Evolutionary conservation across 2,329 filamentous ascomycete species (phyloP), one percentile per base, ranked within the genome.

Genomic region (Aspergillus japonicus): DNA sequence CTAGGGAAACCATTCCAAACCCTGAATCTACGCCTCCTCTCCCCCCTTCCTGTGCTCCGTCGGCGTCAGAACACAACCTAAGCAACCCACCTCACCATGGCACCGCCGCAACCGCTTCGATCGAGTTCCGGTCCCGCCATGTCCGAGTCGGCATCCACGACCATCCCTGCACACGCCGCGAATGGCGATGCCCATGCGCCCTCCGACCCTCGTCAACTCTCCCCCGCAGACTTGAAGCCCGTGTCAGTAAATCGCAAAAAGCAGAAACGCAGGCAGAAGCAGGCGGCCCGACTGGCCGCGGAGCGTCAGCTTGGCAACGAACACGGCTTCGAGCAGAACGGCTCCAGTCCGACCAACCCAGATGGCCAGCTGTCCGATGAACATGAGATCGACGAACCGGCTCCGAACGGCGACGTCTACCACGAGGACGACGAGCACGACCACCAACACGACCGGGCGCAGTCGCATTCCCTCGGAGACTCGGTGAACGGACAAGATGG

Each of bases 241-340:
- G 81, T 80, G 49, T 71, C 82, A 8, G 89, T 93, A 54, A 97
- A 96, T 78, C 87, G 91, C 73, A 97, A 97, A 83, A 98, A 97
- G 82, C 90, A 95, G 76, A 97, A 96, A 82, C 87, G 93, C 67
- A 86, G 93, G 66, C 89, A 91, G 72, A 97, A 97, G 75, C 82
- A 86, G 77, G 90, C 89, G 35, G 89, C 91, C 33, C 89, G 88
- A 62, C 86, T 89, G 71, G 85, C 85, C 31, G 86, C 83, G 49
- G 82, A 82, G 33, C 80, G 80, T 66, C 77, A 80, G 63, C 72
- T 70, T 7, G 64, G 69, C 33, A 74, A 72, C 59, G 67, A 68
- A 44, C 67, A 71, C 56, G 56, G 60, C 33, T 61, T 64, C 31
- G 73, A 75, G 63, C 73, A 75, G 23, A 76, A 77, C 62, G 75